Base-by-base conservation (phyloP, 192 early-diverging fungal species). In the Gigaspora rosea region DNA sequence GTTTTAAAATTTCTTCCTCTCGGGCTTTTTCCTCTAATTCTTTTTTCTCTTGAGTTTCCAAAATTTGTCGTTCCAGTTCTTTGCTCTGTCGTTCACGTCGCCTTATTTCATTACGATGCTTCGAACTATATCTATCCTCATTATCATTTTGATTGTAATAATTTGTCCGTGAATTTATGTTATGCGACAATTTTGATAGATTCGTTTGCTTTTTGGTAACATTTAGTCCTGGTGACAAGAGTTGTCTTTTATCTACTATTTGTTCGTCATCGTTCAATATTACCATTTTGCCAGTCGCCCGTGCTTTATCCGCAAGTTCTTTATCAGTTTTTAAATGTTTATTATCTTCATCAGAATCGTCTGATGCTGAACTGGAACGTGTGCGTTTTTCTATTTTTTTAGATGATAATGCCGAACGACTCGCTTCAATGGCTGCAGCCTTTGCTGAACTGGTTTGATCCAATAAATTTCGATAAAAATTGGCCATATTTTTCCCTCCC, bases 211-310 rank as follows among this genome's bases (percentile, higher is more conserved):
- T 82, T 36, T 80, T 79, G 15, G 80, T 75, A 11, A 94, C 71
- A 71, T 94, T 94, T 46, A 94, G 82, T 2, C 92, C 92, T 66
- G 89, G 89, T 12, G 78, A 74, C 35, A 94, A 80, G 9, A 94
- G 82, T 56, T 90, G 84, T 12, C 92, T 82, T 70, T 94, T 94
- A 80, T 94, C 92, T 20, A 94, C 88, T n/a, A 94, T 82, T 58
- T 93, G 87, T 12, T 90, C 84, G n/a, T 87, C 86, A 73, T 92
- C 92, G 79, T 94, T 94, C 52, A 91, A 49, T 4, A 76, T 70
- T 4, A 92, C 84, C 8, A 81, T 68, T 80, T 79, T 80, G 8
- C 84, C 83, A 73, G 81, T 78, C 76, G 81, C 71, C 67, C 67
- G 64, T 66, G 85, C 80, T 69, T 74, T 56, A 41, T 84, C 81